These are phyloP conservation scores for Pseudonitzschia delicatissima DNA, from an alignment of 108 stramenopile genomes.

Conservation along the genomic window DNA sequence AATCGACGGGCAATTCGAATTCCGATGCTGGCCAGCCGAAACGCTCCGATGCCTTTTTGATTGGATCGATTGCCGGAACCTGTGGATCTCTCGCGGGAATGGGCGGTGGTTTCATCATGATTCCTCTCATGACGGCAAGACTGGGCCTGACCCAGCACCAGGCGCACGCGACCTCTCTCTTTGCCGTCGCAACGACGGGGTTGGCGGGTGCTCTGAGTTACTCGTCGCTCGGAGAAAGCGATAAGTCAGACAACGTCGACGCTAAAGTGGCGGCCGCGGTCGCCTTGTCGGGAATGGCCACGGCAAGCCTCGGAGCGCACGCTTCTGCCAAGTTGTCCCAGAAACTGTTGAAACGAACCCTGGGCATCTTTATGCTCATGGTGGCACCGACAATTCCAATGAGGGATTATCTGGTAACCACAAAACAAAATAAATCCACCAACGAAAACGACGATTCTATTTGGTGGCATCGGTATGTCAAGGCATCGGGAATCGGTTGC, in stretches of 20 bases:
- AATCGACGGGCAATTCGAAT: no score
- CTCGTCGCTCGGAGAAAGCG: no score
- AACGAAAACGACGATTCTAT: neutral
- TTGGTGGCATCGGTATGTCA: constrained; percentile 27
- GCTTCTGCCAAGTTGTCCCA: constrained; percentile 48
- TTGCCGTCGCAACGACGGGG: constrained; percentile 88
- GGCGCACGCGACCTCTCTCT: constrained; percentile 89
- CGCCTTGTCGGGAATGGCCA: constrained; percentile 70
- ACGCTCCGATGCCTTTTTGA: no score
- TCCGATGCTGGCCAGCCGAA: no score
- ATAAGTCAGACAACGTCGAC: constrained; percentile 78
- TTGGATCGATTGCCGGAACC: constrained; percentile 75
- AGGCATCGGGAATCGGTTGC: constrained; percentile 49
- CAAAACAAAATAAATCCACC: constrained; percentile 7
- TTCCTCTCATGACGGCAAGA: constrained; percentile 52
- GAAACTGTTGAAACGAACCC: constrained; percentile 41
- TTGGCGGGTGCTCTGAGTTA: constrained; percentile 82
- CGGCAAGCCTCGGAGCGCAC: constrained; percentile 70
- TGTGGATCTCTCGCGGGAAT: constrained; percentile 86
- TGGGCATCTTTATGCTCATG: constrained; percentile 84
- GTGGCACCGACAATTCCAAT: constrained; percentile 83
- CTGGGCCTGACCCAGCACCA: constrained; percentile 81
- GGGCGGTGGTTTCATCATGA: constrained; percentile 94
- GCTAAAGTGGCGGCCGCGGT: constrained; percentile 69
- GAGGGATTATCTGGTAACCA: constrained; percentile 49